These are phyloP conservation scores for Ascochyta viciae-villosae DNA, from an alignment of 2,329 filamentous ascomycete species.

Conservation along the genomic window DNA sequence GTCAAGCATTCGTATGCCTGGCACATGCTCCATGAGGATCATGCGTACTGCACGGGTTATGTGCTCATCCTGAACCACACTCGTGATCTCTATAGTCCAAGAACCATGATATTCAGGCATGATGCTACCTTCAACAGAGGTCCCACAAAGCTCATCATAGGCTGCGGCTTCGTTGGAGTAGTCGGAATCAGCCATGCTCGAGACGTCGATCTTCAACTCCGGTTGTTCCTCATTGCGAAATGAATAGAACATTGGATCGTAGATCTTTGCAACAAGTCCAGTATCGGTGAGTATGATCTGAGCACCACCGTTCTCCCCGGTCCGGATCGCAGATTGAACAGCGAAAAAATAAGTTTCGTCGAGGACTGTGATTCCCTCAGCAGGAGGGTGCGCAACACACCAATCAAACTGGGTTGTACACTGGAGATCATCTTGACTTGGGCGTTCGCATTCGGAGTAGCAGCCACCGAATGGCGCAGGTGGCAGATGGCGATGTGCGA, in stretches of 20 bases:
- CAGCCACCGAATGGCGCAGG: too few relatives aligned
- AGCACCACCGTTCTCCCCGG: constrained; percentile 5
- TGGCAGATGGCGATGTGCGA: too few relatives aligned
- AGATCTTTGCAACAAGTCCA: constrained; percentile 17
- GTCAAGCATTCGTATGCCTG: constrained; percentile 2
- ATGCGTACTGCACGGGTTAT: not conserved
- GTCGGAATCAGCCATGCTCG: not conserved
- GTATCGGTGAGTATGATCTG: constrained; percentile 7
- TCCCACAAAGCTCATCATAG: not conserved
- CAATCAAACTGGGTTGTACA: not conserved
- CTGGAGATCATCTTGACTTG: not conserved
- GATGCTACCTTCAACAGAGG: not conserved
- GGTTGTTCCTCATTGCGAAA: not conserved
- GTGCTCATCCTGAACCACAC: not conserved
- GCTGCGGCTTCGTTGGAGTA: not conserved
- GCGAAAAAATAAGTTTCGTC: not conserved
- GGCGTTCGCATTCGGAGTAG: not conserved
- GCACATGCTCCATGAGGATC: constrained; percentile 11
- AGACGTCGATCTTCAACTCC: not conserved
- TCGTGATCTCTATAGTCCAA: not conserved
- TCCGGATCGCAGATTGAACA: not conserved
- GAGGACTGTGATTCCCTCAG: not conserved
- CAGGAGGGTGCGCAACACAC: not conserved
- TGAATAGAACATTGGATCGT: constrained; percentile 12
- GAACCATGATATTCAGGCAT: not conserved